Base-by-base conservation (phyloP, 78 protist species). In the Cavenderia fasciculata region DNA sequence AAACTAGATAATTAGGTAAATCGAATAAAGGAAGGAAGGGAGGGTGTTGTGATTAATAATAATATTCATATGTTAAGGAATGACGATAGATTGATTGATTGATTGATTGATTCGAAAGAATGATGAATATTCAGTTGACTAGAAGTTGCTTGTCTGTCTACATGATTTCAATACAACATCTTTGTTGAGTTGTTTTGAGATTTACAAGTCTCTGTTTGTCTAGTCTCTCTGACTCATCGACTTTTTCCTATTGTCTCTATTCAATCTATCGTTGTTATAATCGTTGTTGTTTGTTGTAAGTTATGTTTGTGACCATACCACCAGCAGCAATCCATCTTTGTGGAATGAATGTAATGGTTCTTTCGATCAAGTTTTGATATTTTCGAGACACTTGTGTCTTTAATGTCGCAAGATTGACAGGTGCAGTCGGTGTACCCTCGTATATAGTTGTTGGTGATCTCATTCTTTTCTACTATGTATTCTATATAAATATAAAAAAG, bases 291-390 rank as follows among this genome's bases (percentile, higher is more conserved):
- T 18, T 44, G n/a, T n/a, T n/a, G n/a, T n/a, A n/a, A n/a, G n/a
- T n/a, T n/a, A n/a, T 44, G 3, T 4, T 5, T 18, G 23, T 19
- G 18, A 34, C 49, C 78, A 19, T 57, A 82, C 90, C 56, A 23
- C 65, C 90, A 68, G 36, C 66, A 57, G 73, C 59, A 40, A 43
- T 57, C 90, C 90, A 82, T 68, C 90, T 65, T 57, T 82, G 90
- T 82, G 49, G 59, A 29, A 82, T 27, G 16, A 56, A 56, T 34
- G 56, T 47, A 56, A 68, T 82, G 40, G 90, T 68, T 68, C 61
- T 82, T n/a, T 82, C 90, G 12, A 82, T 61, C 5, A 82, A 8
- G 36, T 56, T 68, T 56, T 82, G 76, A 57, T 82, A 82, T 57
- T 69, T 82, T 68, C 90, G 65, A 0, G 27, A n/a, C 7, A 82